Percentiles rank a stretch among this genome's conserved stretches.
Conservation (phyloP, 2,329 filamentous ascomycete species). For the Colletotrichum kahawae region DNA sequence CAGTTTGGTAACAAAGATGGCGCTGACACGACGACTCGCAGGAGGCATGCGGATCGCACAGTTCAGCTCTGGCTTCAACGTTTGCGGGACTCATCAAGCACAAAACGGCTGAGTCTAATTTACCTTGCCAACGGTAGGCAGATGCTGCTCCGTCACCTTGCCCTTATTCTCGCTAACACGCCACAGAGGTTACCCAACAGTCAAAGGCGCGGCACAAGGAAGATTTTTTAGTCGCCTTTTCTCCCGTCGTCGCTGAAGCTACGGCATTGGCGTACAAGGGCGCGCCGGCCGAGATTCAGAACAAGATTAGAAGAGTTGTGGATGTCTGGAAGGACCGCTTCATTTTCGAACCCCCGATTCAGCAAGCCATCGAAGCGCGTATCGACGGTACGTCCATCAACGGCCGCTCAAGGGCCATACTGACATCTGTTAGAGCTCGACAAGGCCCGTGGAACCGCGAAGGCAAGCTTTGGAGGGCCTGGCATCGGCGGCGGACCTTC, state of each 20-base stretch:
- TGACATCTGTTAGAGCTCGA: slow-evolving; percentile 59
- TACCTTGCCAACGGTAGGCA: slow-evolving; percentile 90
- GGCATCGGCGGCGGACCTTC: slow-evolving; percentile 64
- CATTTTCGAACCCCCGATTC: slow-evolving; percentile 83
- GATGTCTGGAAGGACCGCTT: slow-evolving; percentile 90
- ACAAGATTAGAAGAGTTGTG: slow-evolving; percentile 85
- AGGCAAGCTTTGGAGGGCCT: slow-evolving; percentile 61
- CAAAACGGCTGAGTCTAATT: slow-evolving; percentile 87
- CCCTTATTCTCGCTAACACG: background rate
- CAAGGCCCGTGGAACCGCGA: slow-evolving; percentile 59
- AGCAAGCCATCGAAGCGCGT: slow-evolving; percentile 79
- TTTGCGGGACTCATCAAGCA: slow-evolving; percentile 83
- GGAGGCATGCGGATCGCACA: slow-evolving; percentile 90
- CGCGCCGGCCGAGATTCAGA: slow-evolving; percentile 82
- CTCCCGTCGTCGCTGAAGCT: slow-evolving; percentile 92
- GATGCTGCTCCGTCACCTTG: background rate
- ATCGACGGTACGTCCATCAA: slow-evolving; percentile 68
- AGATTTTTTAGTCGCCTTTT: slow-evolving; percentile 91
- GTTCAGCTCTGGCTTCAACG: slow-evolving; percentile 91
- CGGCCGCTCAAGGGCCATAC: background rate
- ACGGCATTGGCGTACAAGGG: slow-evolving; percentile 89
- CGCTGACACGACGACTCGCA: slow-evolving; percentile 39
- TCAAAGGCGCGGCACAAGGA: slow-evolving; percentile 91
- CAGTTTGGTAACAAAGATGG: background rate
- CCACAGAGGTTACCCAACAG: slow-evolving; percentile 91